Evolutionary conservation across 495 filamentous ascomycete genomes (phyloP).

Genomic region (Emericellopsis terricola): DNA sequence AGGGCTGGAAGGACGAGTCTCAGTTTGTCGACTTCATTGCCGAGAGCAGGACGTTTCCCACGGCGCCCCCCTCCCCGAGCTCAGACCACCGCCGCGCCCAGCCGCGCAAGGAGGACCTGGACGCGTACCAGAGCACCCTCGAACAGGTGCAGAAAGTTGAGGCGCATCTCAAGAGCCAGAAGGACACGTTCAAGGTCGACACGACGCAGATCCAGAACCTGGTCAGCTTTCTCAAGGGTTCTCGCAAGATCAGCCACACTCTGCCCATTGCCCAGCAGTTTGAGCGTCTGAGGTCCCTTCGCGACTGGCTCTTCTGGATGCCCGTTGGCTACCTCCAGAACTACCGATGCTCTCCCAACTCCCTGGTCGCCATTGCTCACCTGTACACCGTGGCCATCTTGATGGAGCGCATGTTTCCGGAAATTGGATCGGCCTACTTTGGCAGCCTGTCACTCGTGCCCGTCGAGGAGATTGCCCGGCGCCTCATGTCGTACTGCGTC

Average conservation of each 20-base stretch:
- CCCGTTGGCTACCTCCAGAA: constrained; percentile 50
- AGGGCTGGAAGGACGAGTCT: constrained; percentile 79
- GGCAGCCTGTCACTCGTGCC: constrained; percentile 56
- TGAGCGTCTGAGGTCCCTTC: constrained; percentile 65
- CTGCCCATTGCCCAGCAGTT: constrained; percentile 69
- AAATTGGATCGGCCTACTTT: constrained; percentile 75
- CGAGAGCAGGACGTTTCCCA: constrained; percentile 48
- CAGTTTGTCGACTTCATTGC: constrained; percentile 71
- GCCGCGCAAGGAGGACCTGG: constrained; percentile 47
- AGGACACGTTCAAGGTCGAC: constrained; percentile 30
- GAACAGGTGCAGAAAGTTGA: constrained; percentile 55
- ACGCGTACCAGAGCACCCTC: constrained; percentile 44
- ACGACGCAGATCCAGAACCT: constrained; percentile 60
- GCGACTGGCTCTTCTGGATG: constrained; percentile 90
- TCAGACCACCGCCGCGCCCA: constrained; percentile 38
- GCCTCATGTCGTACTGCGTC: constrained; percentile 30
- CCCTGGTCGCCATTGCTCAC: constrained; percentile 70
- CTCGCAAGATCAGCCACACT: constrained; percentile 55
- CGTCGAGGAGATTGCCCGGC: constrained; percentile 61
- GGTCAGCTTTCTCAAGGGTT: constrained; percentile 59
- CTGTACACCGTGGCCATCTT: constrained; percentile 78
- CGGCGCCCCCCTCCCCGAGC: constrained; percentile 39
- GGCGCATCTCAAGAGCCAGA: constrained; percentile 48
- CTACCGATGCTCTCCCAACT: constrained; percentile 37
- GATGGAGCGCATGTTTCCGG: constrained; percentile 80